Base-by-base conservation (phyloP, 2,329 filamentous ascomycete genomes). In the Metarhizium rileyi region DNA sequence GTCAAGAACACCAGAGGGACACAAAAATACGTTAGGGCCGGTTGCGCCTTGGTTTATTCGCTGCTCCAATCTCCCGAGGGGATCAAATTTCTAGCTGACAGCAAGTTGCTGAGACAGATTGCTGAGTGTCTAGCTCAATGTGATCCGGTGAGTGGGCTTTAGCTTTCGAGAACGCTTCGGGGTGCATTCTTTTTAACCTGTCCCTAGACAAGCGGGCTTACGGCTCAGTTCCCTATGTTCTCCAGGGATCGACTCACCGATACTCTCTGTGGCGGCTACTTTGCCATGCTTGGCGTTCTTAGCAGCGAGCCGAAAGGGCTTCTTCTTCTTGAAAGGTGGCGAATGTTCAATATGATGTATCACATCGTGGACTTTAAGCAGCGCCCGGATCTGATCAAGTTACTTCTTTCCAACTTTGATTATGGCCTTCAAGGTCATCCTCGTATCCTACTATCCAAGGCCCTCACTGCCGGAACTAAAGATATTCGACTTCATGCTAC, bases 321-420 rank as follows among this genome's bases (percentile, higher is more conserved):
- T 23, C 82, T 86, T 53, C 91, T 98, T 70, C 80, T 98, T 62
- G 91, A 97, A 64, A 77, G 89, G 59, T 97, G 93, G 91, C 88
- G 90, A 59, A 94, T 98, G 77, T 90, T 96, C 70, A 97, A 97
- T 67, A 98, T 98, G 89, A 94, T 97, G 76, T 98, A 98, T 64
- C 93, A 97, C 66, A 95, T 98, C 53, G 80, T 96, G 51, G 91
- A 97, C 61, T 75, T 95, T 42, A 89, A 87, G 59, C 86, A 93
- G 65, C 85, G 93, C 2, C 89, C 91, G 43, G 93, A 98, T 64
- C 74, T 98, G 52, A 89, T 97, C 63, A 89, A 90, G 63, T 77
- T 91, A 9, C 77, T 98, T 28, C 76, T 98, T 8, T 84, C 86
- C 45, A 93, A 90, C 60, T 90, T 98, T 67, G 91, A 98, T 67